phyloP scores from a whole-genome alignment of 805 yeast species.

The Cyberlindnera euphorbiiphila region DNA sequence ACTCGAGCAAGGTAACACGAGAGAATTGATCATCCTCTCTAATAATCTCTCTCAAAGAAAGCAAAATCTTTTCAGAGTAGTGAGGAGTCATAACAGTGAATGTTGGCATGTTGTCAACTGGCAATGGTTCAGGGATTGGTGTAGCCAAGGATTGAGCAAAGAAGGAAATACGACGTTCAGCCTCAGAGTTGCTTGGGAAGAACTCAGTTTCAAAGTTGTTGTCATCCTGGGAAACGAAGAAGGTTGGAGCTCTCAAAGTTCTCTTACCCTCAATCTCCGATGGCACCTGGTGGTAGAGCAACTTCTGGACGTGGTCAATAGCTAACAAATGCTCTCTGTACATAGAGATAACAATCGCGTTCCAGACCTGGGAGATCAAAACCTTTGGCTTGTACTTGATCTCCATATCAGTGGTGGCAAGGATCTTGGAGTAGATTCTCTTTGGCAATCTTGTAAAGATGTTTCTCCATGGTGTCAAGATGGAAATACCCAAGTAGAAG shows the following conservation, averaged over 20 bases:
- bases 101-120: conserved; percentile 99
- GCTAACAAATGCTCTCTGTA: conserved; percentile 98
- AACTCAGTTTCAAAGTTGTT: conserved; percentile 89
- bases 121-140: conserved; percentile 97
- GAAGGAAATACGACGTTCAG: conserved; percentile 99
- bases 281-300: conserved; percentile 97
- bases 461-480: conserved; percentile 99
- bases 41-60: conserved; percentile 92
- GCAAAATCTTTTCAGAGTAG: conserved; percentile 88
- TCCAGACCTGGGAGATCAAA: conserved; percentile 97
- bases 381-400: conserved; percentile 98
- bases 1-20: conserved; percentile 89
- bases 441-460: conserved; percentile 96
- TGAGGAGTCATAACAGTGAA: conserved; percentile 97
- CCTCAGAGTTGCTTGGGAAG: conserved; percentile 96
- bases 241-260: conserved; percentile 97
- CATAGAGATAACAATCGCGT: conserved; percentile 98
- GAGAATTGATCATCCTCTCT: conserved; percentile 97
- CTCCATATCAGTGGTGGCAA: conserved; percentile 99
- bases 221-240: conserved; percentile 97
- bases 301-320: conserved; percentile 96
- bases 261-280: conserved; percentile 97
- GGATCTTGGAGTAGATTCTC: conserved; percentile 95
- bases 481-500: conserved; percentile 97
- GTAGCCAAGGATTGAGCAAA: conserved; percentile 98